Percentiles rank a stretch among this genome's conserved stretches.
Conservation (phyloP, 768 basidiomycete species). For the Lentinula raphanica region DNA sequence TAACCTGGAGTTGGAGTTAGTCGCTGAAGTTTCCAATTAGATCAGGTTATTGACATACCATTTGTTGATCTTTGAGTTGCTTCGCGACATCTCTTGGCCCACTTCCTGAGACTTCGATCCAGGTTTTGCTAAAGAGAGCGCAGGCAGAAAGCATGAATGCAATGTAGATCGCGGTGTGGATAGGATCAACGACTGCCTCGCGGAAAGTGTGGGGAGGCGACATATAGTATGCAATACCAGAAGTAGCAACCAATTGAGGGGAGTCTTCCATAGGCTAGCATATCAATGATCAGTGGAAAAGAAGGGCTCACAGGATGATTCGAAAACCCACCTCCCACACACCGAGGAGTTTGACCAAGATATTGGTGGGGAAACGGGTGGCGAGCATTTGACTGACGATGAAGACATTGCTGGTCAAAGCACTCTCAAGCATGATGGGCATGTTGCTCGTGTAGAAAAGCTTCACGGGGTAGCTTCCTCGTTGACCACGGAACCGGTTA, state of each 20-base stretch:
- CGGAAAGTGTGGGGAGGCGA: slow-evolving; percentile 93
- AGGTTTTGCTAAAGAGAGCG: slow-evolving; percentile 97
- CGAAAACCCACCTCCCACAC: slow-evolving; percentile 84
- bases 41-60: slow-evolving; percentile 47
- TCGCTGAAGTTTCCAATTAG: background rate
- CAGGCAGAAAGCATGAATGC: slow-evolving; percentile 90
- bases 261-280: slow-evolving; percentile 87
- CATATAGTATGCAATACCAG: slow-evolving; percentile 96
- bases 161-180: slow-evolving; percentile 90
- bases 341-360: slow-evolving; percentile 86
- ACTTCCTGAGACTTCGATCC: slow-evolving; percentile 97
- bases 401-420: slow-evolving; percentile 90
- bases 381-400: slow-evolving; percentile 96
- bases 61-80: slow-evolving; percentile 97
- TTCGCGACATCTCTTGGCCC: slow-evolving; percentile 96
- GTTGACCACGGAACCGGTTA: slow-evolving; percentile 93
- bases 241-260: slow-evolving; percentile 83
- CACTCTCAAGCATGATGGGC: slow-evolving; percentile 99
- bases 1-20: background rate
- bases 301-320: background rate
- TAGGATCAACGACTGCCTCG: slow-evolving; percentile 84
- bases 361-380: slow-evolving; percentile 83
- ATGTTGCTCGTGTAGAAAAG: slow-evolving; percentile 99
- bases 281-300: background rate
- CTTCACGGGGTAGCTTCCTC: slow-evolving; percentile 94